Percentiles rank a stretch among this genome's conserved stretches.
phyloP scores from a whole-genome alignment of 2,329 filamentous ascomycete genomes.

The Talaromyces verruculosus region DNA sequence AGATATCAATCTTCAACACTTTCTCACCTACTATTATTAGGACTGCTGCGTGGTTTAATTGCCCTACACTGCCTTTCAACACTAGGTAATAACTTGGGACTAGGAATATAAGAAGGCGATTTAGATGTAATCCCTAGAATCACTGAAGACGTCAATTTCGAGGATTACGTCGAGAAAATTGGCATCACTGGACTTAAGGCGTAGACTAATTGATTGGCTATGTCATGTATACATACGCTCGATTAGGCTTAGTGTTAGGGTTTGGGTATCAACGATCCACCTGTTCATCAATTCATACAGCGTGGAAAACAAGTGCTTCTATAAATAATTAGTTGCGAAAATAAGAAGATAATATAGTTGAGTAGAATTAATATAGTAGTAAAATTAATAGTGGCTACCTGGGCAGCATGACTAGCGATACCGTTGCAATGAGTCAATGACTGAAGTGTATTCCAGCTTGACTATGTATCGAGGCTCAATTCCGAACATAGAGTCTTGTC shows the following conservation, averaged over 20 bases:
- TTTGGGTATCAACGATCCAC: not conserved
- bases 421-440: not conserved
- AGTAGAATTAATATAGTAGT: not conserved
- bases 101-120: too few species aligned
- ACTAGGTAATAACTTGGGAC: not conserved
- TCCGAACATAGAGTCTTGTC: not conserved
- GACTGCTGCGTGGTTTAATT: not conserved
- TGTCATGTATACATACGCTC: not conserved
- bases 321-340: not conserved
- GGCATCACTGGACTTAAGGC: too few species aligned
- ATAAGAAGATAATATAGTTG: not conserved
- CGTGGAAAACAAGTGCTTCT: too few species aligned
- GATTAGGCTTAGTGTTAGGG: slow-evolving; percentile 1
- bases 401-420: not conserved
- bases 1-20: not conserved
- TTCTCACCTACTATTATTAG: not conserved
- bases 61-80: not conserved
- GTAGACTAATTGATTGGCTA: not conserved
- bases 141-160: too few species aligned
- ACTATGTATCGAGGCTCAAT: not conserved
- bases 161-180: too few species aligned
- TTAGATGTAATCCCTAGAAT: too few species aligned
- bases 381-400: not conserved
- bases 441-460: not conserved
- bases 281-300: too few species aligned